Conservation (phyloP, 2,329 filamentous ascomycete genomes). For the Epichloe uncinata region DNA sequence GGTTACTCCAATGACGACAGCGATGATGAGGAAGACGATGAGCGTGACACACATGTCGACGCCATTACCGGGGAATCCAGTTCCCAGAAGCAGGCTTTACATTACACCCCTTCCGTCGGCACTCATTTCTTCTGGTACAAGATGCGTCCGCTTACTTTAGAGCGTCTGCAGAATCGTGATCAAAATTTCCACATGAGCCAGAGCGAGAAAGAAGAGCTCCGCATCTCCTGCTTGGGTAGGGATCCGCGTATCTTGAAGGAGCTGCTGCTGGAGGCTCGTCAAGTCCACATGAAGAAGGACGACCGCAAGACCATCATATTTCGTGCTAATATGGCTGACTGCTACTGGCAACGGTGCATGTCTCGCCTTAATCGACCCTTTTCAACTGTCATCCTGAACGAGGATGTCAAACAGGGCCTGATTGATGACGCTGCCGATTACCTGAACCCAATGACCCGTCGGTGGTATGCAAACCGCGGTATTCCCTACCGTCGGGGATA, state of each 20-base stretch:
- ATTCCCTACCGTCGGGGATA: slow-evolving; percentile 81
- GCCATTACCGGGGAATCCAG: slow-evolving; percentile 9
- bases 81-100: slow-evolving; percentile 32
- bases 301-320: slow-evolving; percentile 52
- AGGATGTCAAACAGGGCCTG: slow-evolving; percentile 44
- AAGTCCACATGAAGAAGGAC: slow-evolving; percentile 42
- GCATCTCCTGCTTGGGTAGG: slow-evolving; percentile 47
- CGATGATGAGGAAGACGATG: slow-evolving; percentile 28
- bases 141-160: slow-evolving; percentile 43
- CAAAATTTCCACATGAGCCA: slow-evolving; percentile 21
- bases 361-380: slow-evolving; percentile 46
- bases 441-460: slow-evolving; percentile 44
- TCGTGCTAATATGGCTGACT: slow-evolving; percentile 37
- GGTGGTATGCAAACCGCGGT: slow-evolving; percentile 76
- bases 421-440: slow-evolving; percentile 50
- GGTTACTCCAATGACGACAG: slow-evolving; percentile 29
- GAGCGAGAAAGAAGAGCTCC: slow-evolving; percentile 45
- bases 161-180: slow-evolving; percentile 35
- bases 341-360: slow-evolving; percentile 49
- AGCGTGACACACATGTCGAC: slow-evolving; percentile 20
- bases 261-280: slow-evolving; percentile 44
- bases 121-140: slow-evolving; percentile 57
- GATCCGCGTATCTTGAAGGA: slow-evolving; percentile 48
- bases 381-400: slow-evolving; percentile 51
- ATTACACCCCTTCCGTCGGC: slow-evolving; percentile 55